Evolutionary conservation across 129 eudicot genomes (phyloP).

Genomic region (Kitagawia praeruptora): DNA sequence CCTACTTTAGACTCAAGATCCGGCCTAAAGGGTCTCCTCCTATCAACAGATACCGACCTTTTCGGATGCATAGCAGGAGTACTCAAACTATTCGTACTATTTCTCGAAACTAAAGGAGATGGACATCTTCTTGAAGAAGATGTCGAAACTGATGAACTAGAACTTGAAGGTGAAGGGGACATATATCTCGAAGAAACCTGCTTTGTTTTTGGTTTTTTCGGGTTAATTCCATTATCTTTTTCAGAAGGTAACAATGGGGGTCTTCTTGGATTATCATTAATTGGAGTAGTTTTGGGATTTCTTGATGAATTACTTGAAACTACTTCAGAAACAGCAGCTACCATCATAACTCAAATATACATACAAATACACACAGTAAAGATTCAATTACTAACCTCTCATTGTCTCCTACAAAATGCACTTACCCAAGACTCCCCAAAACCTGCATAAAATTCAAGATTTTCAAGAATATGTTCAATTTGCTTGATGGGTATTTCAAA

Average conservation of each 20-base stretch:
- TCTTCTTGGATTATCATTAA: slow-evolving; percentile 33
- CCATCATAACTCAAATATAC: slow-evolving; percentile 15
- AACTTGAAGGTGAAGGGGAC: slow-evolving; percentile 64
- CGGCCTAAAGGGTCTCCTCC: slow-evolving; percentile 49
- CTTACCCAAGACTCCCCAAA: not conserved
- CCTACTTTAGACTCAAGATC: slow-evolving; percentile 50
- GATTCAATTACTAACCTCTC: slow-evolving; percentile 19
- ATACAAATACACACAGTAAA: slow-evolving; percentile 14
- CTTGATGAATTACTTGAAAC: slow-evolving; percentile 14
- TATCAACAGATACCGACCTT: slow-evolving; percentile 77
- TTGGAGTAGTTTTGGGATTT: slow-evolving; percentile 26
- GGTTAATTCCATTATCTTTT: slow-evolving; percentile 39
- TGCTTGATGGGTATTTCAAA: slow-evolving; percentile 1
- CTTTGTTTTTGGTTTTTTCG: slow-evolving; percentile 59
- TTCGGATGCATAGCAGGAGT: slow-evolving; percentile 26
- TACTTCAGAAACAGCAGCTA: slow-evolving; percentile 33
- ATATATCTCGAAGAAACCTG: slow-evolving; percentile 70
- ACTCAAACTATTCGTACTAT: slow-evolving; percentile 21
- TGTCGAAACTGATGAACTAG: slow-evolving; percentile 38
- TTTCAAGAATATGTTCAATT: not conserved
- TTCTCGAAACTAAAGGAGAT: slow-evolving; percentile 60
- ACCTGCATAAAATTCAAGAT: slow-evolving; percentile 4
- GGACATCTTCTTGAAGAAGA: slow-evolving; percentile 62
- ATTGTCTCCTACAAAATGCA: slow-evolving; percentile 11
- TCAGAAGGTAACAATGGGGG: slow-evolving; percentile 79